phyloP scores from a whole-genome alignment of 352 stramenopile species.

The Pythium dissimile region DNA sequence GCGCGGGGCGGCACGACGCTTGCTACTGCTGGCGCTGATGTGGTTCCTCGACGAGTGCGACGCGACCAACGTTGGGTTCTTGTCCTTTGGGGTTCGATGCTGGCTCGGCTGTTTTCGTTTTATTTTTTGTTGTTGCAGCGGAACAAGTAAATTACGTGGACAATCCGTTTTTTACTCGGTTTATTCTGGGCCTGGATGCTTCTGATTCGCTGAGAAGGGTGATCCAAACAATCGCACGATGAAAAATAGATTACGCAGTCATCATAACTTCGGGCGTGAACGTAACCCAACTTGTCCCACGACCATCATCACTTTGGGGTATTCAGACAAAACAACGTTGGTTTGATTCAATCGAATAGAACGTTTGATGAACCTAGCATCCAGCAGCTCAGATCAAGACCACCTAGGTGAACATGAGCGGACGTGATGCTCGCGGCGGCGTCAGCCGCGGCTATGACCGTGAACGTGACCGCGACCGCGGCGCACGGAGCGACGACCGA shows the following conservation, averaged over 20 bases:
- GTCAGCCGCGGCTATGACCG: conserved; percentile 18
- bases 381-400: background rate
- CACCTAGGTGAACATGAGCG: conserved; percentile 19
- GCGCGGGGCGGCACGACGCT: too few species aligned
- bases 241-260: background rate
- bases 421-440: conserved; percentile 32
- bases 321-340: conserved; percentile 10
- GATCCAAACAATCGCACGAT: conserved; percentile 3
- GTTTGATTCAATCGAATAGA: conserved; percentile 4
- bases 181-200: background rate
- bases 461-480: conserved; percentile 14
- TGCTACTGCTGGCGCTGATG: too few species aligned
- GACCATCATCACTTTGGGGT: conserved; percentile 1
- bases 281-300: conserved; percentile 2
- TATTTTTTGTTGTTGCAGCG: conserved; percentile 1
- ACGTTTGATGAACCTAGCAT: conserved; percentile 18
- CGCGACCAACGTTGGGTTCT: background rate
- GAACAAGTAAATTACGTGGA: conserved; percentile 3
- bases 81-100: conserved; percentile 17
- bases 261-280: background rate
- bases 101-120: conserved; percentile 14
- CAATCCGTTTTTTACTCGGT: conserved; percentile 1
- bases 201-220: conserved; percentile 11
- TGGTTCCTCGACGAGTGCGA: too few species aligned
- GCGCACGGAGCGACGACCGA: conserved; percentile 8